Conservation (phyloP, 192 early-diverging fungal species). For the Podila epicladia region DNA sequence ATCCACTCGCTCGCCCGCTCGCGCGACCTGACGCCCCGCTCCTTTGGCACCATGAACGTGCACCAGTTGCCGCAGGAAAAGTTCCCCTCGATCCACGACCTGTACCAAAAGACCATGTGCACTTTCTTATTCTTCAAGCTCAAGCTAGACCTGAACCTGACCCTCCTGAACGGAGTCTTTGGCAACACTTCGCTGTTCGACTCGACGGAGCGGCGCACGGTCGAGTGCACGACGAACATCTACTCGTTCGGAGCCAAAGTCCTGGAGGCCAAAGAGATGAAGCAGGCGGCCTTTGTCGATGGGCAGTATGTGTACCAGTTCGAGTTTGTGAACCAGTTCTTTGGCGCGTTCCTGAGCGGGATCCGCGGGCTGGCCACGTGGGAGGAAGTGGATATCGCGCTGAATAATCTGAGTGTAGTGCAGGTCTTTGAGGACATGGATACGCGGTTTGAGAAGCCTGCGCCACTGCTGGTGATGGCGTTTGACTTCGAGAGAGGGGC, state of each 20-base stretch:
- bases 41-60: conserved; percentile 40
- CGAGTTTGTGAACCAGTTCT: conserved; percentile 66
- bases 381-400: conserved; percentile 63
- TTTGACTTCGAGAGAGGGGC: conserved; percentile 65
- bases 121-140: conserved; percentile 52
- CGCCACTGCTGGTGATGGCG: conserved; percentile 54
- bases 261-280: conserved; percentile 59
- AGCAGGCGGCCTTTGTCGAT: conserved; percentile 54
- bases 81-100: conserved; percentile 37
- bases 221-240: conserved; percentile 63
- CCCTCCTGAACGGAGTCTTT: conserved; percentile 49
- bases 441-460: conserved; percentile 28
- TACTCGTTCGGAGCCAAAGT: conserved; percentile 63
- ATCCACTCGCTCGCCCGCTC: conserved; percentile 40
- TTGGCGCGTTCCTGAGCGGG: conserved; percentile 64
- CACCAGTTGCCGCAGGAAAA: conserved; percentile 47
- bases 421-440: conserved; percentile 59
- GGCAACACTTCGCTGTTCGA: conserved; percentile 62
- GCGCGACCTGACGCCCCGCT: conserved; percentile 31
- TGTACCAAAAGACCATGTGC: conserved; percentile 52
- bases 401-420: conserved; percentile 61
- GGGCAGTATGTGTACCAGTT: conserved; percentile 63
- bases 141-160: conserved; percentile 60
- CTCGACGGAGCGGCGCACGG: conserved; percentile 54
- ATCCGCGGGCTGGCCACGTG: conserved; percentile 55